Base-by-base conservation (phyloP, 108 stramenopile genomes). In the Asterionellopsis glacialis region DNA sequence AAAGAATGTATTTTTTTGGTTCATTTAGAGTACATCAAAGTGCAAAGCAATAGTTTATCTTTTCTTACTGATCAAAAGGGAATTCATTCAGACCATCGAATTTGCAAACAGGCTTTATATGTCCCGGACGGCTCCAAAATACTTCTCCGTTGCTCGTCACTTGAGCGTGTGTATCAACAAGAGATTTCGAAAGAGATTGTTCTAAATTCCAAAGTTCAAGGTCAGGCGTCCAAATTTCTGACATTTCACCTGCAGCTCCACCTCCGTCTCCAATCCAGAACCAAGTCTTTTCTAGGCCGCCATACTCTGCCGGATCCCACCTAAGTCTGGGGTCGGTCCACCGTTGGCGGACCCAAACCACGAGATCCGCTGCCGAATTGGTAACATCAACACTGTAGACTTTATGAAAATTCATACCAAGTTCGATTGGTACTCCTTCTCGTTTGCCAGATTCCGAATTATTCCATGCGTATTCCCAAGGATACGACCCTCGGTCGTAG, bases 191-290 rank as follows among this genome's bases (percentile, higher is more conserved):
- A 9, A 77, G 27, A 21, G 56, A 28, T 23, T 54, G 41, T 18
- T 64, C 71, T 38, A 62, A 28, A 28, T 77, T 77, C 76, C 76
- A 72, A 6, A 77, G 43, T 43, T 77, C 67, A 27, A 77, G 50
- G 51, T 77, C 76, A 11, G 76, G 76, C 15, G 76, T 73, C 76
- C 76, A 77, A 33, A 77, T 73, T 51, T 77, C 75, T 1, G 70
- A 72, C 12, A 42, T 60, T 48, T 76, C 75, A 0, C 75, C 75
- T 12, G 56, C 75, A 15, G 23, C 64, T 14, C 55, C 53, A 38
- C 16, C 42, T 9, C 75, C 75, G 49, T 63, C 64, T 6, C 16
- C 28, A 9, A 75, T 61, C 51, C 54, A 75, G 45, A 70, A 70
- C 74, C 74, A 75, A 0, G 47, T 33, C 25, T 55, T 67, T 3